Percentiles rank a stretch among this genome's conserved stretches.
Evolutionary conservation across 306 rosid genomes (phyloP).

Genomic region (Citrullus mucosospermus): DNA sequence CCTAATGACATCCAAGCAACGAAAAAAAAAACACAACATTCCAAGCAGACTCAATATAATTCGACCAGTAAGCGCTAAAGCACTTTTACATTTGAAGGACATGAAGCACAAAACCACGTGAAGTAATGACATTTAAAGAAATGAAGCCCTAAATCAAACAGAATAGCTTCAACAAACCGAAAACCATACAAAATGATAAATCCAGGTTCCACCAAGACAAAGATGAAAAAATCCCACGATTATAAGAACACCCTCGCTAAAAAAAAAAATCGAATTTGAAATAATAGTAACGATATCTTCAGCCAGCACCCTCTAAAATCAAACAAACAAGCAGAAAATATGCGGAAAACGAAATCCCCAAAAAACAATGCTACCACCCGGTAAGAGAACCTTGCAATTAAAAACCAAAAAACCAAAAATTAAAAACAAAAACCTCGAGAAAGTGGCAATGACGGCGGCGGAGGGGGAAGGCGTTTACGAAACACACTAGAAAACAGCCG

Average conservation of each 20-base stretch:
- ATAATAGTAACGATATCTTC: not conserved
- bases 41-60: not conserved
- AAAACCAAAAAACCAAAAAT: not conserved
- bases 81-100: not conserved
- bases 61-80: not conserved
- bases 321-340: not conserved
- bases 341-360: not conserved
- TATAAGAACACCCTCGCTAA: not conserved
- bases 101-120: not conserved
- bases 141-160: not conserved
- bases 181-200: not conserved
- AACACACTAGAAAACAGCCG: conserved; percentile 61
- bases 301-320: not conserved
- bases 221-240: not conserved
- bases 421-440: not conserved
- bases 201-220: not conserved
- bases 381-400: not conserved
- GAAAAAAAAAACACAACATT: not conserved
- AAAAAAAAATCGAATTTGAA: not conserved
- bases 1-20: not conserved
- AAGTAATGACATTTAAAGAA: not conserved
- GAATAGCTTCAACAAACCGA: not conserved
- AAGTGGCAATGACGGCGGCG: conserved; percentile 21
- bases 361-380: not conserved
- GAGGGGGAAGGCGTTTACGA: conserved; percentile 54